These are phyloP conservation scores for Sugiyamaella grinbergsii DNA, from an alignment of 1,139 yeast genomes.

Conservation along the genomic window DNA sequence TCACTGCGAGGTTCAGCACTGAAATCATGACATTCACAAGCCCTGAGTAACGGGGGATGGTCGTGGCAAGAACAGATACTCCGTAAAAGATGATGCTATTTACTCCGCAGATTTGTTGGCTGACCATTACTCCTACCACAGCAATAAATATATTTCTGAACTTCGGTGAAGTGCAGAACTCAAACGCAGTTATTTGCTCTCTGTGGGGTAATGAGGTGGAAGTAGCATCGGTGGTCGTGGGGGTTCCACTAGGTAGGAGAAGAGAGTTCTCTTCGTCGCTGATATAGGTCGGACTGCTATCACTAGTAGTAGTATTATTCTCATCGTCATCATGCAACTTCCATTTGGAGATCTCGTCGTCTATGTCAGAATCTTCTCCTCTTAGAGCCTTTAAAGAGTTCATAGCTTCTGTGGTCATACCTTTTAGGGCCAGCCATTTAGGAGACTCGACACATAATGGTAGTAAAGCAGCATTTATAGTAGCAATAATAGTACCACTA, in stretches of 20 bases:
- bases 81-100: conserved; percentile 92
- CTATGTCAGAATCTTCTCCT: conserved; percentile 30
- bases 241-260: conserved; percentile 2
- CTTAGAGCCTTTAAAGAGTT: conserved; percentile 43
- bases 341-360: conserved; percentile 35
- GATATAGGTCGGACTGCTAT: not conserved
- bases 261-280: conserved; percentile 17
- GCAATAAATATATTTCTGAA: conserved; percentile 63
- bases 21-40: conserved; percentile 75
- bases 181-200: conserved; percentile 32
- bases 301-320: not conserved
- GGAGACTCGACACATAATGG: conserved; percentile 74
- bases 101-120: conserved; percentile 92
- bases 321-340: conserved; percentile 12
- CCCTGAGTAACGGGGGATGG: conserved; percentile 71
- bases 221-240: conserved; percentile 5
- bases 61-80: conserved; percentile 69
- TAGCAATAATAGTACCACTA: conserved; percentile 59
- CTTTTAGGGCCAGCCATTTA: conserved; percentile 61
- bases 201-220: not conserved
- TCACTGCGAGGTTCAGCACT: conserved; percentile 67
- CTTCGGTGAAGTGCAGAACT: conserved; percentile 54
- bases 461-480: conserved; percentile 50
- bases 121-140: conserved; percentile 73
- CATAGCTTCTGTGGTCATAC: conserved; percentile 44